Conservation (phyloP, 495 filamentous ascomycete species). For the Massariosphaeria phaeospora region DNA sequence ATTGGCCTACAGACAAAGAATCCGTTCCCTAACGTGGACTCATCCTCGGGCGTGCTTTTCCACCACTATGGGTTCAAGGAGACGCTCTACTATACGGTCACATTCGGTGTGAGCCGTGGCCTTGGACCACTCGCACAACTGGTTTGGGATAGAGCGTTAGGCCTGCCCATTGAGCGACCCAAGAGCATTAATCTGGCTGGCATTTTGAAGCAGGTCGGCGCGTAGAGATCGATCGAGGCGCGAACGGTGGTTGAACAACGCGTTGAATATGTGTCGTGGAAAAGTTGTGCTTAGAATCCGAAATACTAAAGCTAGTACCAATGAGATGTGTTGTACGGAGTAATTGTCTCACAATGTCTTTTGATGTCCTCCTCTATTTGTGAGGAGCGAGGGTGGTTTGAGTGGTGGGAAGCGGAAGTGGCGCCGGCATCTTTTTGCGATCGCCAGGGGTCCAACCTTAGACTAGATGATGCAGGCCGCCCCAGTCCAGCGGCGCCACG, state of each 20-base stretch:
- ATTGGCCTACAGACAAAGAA: slow-evolving; percentile 70
- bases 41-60: slow-evolving; percentile 86
- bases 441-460: slow-evolving; percentile 2
- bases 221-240: background rate
- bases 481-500: slow-evolving; percentile 3
- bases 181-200: slow-evolving; percentile 94
- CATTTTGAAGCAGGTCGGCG: slow-evolving; percentile 53
- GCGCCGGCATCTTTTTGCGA: background rate
- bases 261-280: too few species aligned
- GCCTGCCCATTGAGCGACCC: slow-evolving; percentile 93
- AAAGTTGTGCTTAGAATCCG: too few species aligned
- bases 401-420: background rate
- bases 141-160: slow-evolving; percentile 92
- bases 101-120: slow-evolving; percentile 89
- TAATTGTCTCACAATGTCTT: background rate
- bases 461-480: background rate
- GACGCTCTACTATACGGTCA: slow-evolving; percentile 95
- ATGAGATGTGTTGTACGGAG: background rate
- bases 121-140: slow-evolving; percentile 88
- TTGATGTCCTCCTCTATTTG: background rate
- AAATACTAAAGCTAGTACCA: too few species aligned
- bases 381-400: too few species aligned
- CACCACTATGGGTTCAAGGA: slow-evolving; percentile 96
- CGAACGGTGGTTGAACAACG: too few species aligned
- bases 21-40: slow-evolving; percentile 94